phyloP scores from a whole-genome alignment of 495 filamentous ascomycete genomes.

The Cercophora newfieldiana region DNA sequence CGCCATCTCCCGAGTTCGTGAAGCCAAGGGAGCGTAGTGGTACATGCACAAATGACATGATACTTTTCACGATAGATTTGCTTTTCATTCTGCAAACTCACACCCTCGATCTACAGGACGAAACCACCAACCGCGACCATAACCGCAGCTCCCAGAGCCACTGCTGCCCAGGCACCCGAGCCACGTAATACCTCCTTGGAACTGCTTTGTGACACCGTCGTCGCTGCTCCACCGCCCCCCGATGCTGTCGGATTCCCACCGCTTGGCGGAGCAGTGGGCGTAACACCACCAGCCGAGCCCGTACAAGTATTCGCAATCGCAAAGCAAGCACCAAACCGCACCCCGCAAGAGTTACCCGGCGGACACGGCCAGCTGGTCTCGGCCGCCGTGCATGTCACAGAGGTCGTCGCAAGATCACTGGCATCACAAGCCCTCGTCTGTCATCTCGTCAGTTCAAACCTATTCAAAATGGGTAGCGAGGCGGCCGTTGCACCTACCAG shows the following conservation, averaged over 20 bases:
- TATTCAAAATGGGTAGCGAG: not conserved
- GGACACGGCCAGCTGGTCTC: not conserved
- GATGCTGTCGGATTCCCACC: not conserved
- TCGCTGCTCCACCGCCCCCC: not conserved
- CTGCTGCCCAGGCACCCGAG: not conserved
- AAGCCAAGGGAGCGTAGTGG: too few relatives aligned
- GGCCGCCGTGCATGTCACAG: not conserved
- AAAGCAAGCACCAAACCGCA: slow-evolving; percentile 1
- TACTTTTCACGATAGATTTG: too few relatives aligned
- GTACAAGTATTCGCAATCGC: not conserved
- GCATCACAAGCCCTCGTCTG: not conserved
- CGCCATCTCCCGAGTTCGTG: too few relatives aligned
- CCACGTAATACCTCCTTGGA: not conserved
- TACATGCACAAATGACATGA: too few relatives aligned
- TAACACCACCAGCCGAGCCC: not conserved
- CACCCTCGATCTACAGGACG: not conserved
- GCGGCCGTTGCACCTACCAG: not conserved
- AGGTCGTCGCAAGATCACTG: not conserved
- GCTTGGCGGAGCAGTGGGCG: not conserved
- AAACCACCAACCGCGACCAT: not conserved
- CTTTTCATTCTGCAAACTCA: too few relatives aligned
- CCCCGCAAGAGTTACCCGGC: slow-evolving; percentile 4
- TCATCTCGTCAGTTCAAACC: not conserved
- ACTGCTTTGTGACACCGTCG: not conserved
- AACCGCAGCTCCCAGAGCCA: not conserved